Evolutionary conservation across 331 rosid genomes (phyloP).

Genomic region (Prunus yedoensis): DNA sequence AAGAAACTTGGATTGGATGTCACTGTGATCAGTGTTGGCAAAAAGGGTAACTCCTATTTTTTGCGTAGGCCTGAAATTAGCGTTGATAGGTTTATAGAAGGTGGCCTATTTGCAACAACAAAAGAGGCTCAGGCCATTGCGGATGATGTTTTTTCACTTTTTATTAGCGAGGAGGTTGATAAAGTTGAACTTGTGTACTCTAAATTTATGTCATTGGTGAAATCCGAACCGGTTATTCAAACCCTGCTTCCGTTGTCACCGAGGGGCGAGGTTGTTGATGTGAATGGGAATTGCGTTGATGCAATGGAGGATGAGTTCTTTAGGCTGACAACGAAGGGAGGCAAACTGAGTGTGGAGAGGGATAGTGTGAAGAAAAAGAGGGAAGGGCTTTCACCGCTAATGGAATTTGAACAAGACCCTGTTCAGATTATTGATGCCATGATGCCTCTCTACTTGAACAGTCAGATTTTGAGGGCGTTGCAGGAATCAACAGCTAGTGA

Average conservation of each 20-base stretch:
- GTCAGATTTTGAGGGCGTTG: slow-evolving; percentile 69
- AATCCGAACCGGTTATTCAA: slow-evolving; percentile 67
- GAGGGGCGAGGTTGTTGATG: slow-evolving; percentile 45
- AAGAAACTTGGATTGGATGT: slow-evolving; percentile 43
- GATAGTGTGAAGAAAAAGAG: slow-evolving; percentile 28
- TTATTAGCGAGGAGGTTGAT: slow-evolving; percentile 74
- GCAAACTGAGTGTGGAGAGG: slow-evolving; percentile 61
- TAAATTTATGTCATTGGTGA: slow-evolving; percentile 61
- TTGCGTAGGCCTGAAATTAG: slow-evolving; percentile 20
- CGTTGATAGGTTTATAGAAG: slow-evolving; percentile 35
- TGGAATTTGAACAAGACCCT: slow-evolving; percentile 86
- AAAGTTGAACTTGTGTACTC: slow-evolving; percentile 76
- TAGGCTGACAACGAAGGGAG: slow-evolving; percentile 62
- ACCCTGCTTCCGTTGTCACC: slow-evolving; percentile 69
- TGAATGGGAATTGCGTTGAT: slow-evolving; percentile 59
- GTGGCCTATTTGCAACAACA: slow-evolving; percentile 32
- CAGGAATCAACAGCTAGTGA: slow-evolving; percentile 87
- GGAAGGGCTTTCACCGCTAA: slow-evolving; percentile 40
- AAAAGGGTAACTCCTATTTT: slow-evolving; percentile 45
- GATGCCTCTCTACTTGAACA: slow-evolving; percentile 84
- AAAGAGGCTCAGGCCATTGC: slow-evolving; percentile 79
- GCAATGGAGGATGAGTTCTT: slow-evolving; percentile 66
- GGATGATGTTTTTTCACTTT: slow-evolving; percentile 65
- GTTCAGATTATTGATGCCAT: slow-evolving; percentile 84
- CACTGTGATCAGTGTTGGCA: slow-evolving; percentile 71